Base-by-base conservation (phyloP, 2,329 filamentous ascomycete species). In the Cercospora sp. region DNA sequence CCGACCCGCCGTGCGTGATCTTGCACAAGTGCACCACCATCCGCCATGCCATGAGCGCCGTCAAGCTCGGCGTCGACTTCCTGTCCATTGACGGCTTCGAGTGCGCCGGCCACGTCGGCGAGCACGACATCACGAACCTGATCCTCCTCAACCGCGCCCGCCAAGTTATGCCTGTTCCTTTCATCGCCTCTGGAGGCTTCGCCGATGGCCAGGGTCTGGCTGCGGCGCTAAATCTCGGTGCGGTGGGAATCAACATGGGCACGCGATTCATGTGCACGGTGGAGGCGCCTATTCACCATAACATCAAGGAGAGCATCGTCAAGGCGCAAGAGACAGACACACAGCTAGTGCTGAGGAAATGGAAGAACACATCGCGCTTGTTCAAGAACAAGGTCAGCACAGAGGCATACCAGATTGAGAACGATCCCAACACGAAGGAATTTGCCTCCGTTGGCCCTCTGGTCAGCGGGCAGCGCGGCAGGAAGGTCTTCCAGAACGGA, bases 21-120 rank as follows among this genome's bases (percentile, higher is more conserved):
- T 84, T 99, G 66, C 95, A 99, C 87, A 99, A 99, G 83, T 98
- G 95, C 85, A 99, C 95, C 8, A 96, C 93, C 5, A 96, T 99
- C 81, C 86, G 93, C 65, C 95, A 99, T 79, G 95, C 95, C 20
- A 88, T 93, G 80, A 93, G 91, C 72, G 95, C 95, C 60, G 87
- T 96, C 67, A 97, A 96, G 81, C 89, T 98, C 45, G 95, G 95
- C 71, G 95, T 97, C 4, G 95, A 99, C 81, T 98, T 99, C 81
- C 83, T 99, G 67, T 94, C 90, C 73, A 98, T 99, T 75, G 95
- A 99, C 78, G 95, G 95, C 53, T 98, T 99, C 78, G 95, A 99
- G 81, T 99, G 95, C 82, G 95, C 93, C 53, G 95, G 89, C 72
- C 92, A 95, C 83, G 92, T 95, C 65, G 92, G 92, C 78, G 92